Evolutionary conservation across 2,329 filamentous ascomycete species (phyloP).

Genomic region (Epichloe sibirici): DNA sequence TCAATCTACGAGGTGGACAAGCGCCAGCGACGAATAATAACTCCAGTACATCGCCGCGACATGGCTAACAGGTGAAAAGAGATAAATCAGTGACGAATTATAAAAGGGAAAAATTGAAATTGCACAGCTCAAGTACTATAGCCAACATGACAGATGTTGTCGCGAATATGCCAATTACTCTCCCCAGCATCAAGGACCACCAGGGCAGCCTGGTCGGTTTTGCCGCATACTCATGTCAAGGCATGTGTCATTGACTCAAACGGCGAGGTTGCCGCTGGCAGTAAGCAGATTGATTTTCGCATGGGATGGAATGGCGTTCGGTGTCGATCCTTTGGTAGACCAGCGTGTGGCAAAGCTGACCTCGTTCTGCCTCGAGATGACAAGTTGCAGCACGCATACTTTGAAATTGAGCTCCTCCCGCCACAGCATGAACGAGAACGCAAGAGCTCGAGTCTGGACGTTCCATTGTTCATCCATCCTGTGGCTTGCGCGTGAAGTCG

Average conservation of each 20-base stretch:
- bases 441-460: no score
- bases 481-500: background rate
- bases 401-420: background rate
- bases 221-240: background rate
- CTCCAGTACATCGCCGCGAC: constrained; percentile 7
- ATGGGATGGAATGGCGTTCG: background rate
- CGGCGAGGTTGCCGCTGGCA: background rate
- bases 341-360: background rate
- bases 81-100: background rate
- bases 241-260: background rate
- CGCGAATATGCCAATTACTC: background rate
- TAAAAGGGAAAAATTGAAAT: background rate
- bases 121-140: background rate
- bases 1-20: constrained; percentile 51
- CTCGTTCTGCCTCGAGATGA: background rate
- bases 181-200: background rate
- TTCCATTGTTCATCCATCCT: background rate
- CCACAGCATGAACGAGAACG: no score
- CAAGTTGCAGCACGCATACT: background rate
- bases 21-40: constrained; percentile 9
- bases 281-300: background rate
- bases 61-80: constrained; percentile 1
- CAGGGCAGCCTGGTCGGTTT: background rate
- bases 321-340: background rate
- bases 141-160: background rate